Base-by-base conservation (phyloP, 192 early-diverging fungal species). In the Rhizoclosmatium sp. region DNA sequence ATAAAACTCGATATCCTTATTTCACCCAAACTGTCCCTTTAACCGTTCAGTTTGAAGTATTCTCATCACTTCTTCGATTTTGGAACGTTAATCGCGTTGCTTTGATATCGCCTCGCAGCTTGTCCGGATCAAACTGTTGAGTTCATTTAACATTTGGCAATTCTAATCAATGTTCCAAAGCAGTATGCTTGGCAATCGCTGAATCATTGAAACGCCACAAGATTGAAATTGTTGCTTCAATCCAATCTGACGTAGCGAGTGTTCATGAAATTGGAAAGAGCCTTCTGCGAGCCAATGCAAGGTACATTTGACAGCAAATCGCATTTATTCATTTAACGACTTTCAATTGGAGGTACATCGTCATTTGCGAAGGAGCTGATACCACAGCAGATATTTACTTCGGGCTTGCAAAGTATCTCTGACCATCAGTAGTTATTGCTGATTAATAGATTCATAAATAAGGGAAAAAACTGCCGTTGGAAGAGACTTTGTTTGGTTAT, bases 201-300 rank as follows among this genome's bases (percentile, higher is more conserved):
- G 31, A 31, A 10, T 21, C 7, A 16, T 31, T 64, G 7, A n/a
- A 9, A 9, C 14, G 39, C 7, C 9, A 9, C 31, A 31, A 31
- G 23, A 64, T 64, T 64, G 61, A 64, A 64, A 64, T 64, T 64
- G 7, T 39, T 21, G 31, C 39, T 64, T 39, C 61, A 31, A 64
- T 39, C n/a, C 19, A 21, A 9, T 21, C 61, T 31, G 61, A 64
- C 31, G 61, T 7, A 10, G 7, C 61, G 0, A 31, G 31, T 31
- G 23, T 64, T 12, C 1, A 64, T 31, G 12, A 64, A 9, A 31
- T 64, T 39, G 39, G 7, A 9, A 31, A 64, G 31, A 9, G n/a
- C 7, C 61, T 64, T 64, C n/a, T 7, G 7, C 9, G 10, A 10
- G 12, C 61, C 39, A 31, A 64, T 64, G 16, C 61, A 16, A 64